These are phyloP conservation scores for Alternaria brassicicola DNA, from an alignment of 2,329 filamentous ascomycete species.

Conservation along the genomic window DNA sequence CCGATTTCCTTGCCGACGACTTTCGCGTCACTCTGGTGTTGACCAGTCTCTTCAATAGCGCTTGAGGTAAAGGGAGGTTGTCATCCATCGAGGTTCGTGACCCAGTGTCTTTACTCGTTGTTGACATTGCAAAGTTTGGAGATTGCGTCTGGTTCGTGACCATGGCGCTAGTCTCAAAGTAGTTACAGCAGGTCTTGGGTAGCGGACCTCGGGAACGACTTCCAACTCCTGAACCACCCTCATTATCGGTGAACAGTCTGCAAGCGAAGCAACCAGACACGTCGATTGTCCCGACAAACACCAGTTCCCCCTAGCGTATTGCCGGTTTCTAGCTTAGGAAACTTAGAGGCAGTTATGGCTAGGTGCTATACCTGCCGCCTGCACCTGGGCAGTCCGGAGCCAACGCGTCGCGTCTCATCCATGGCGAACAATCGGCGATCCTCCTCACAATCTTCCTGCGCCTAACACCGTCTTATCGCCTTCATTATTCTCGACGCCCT, in stretches of 20 bases:
- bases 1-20: neutral
- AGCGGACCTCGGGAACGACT: conserved; percentile 19
- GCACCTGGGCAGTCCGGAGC: neutral
- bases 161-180: neutral
- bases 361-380: neutral
- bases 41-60: neutral
- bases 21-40: neutral
- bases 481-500: neutral
- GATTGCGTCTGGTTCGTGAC: neutral
- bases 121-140: neutral
- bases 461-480: neutral
- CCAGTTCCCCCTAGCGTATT: conserved; percentile 16
- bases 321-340: neutral
- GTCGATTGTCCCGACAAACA: conserved; percentile 17
- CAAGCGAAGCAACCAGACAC: conserved; percentile 9
- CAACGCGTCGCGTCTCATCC: neutral
- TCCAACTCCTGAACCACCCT: conserved; percentile 21
- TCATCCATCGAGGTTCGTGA: neutral
- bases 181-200: conserved; percentile 7
- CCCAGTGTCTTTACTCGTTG: neutral
- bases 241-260: conserved; percentile 25
- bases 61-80: neutral
- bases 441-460: neutral
- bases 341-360: conserved; percentile 2
- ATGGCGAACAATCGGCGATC: neutral